Conservation (phyloP, 805 yeast genomes). For the Lachancea fermentati region DNA sequence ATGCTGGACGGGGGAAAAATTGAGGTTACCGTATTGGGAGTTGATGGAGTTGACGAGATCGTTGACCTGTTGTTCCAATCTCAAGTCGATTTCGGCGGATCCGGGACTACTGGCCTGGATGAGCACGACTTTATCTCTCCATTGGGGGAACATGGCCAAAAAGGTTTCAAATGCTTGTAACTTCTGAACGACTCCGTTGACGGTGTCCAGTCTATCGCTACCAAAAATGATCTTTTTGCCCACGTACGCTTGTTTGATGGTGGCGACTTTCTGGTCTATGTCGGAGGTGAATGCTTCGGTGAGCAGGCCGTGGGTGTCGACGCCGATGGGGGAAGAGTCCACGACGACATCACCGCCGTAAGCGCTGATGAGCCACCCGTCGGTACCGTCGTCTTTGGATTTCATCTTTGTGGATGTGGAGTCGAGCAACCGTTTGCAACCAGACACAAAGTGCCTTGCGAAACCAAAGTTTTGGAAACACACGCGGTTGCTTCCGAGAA, state of each 20-base stretch:
- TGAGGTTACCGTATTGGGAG: conserved; percentile 74
- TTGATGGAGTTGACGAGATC: conserved; percentile 81
- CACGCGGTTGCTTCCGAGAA: conserved; percentile 82
- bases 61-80: conserved; percentile 71
- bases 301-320: conserved; percentile 67
- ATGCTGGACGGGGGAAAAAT: conserved; percentile 85
- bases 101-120: conserved; percentile 86
- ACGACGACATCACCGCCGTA: conserved; percentile 76
- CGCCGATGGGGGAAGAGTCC: conserved; percentile 81
- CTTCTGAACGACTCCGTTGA: conserved; percentile 91
- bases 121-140: conserved; percentile 80
- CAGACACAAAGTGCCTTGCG: conserved; percentile 84
- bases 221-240: conserved; percentile 82
- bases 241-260: conserved; percentile 56
- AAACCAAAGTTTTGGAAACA: conserved; percentile 85
- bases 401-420: conserved; percentile 49
- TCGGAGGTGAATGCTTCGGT: conserved; percentile 43
- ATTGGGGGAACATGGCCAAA: conserved; percentile 85
- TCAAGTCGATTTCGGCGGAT: conserved; percentile 40
- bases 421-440: conserved; percentile 84
- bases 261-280: conserved; percentile 57
- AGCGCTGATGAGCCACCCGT: conserved; percentile 44
- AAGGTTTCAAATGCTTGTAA: conserved; percentile 86
- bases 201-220: conserved; percentile 86
- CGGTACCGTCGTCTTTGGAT: conserved; percentile 18